These are phyloP conservation scores for Cicer arietinum DNA, from an alignment of 306 rosid species.

Conservation along the genomic window DNA sequence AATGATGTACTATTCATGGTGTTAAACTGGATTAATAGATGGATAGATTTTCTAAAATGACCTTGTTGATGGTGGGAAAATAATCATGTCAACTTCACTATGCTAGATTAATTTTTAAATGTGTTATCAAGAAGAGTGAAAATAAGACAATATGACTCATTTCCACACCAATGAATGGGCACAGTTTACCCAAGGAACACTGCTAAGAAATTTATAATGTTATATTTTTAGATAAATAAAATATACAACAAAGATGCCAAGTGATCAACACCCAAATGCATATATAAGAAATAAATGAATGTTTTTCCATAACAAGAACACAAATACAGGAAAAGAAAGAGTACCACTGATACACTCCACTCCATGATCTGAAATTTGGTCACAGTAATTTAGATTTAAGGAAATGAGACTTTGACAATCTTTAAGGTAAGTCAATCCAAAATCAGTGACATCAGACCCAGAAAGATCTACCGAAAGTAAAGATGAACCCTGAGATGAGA, in stretches of 20 bases:
- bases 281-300: slow-evolving; percentile 22
- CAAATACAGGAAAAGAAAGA: slow-evolving; percentile 24
- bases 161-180: slow-evolving; percentile 16
- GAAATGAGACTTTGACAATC: slow-evolving; percentile 74
- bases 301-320: slow-evolving; percentile 10
- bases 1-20: neutral
- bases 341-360: slow-evolving; percentile 73
- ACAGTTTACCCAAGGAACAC: slow-evolving; percentile 18
- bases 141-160: slow-evolving; percentile 1
- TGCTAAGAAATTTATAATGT: neutral
- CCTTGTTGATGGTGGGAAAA: neutral
- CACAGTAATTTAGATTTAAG: slow-evolving; percentile 78
- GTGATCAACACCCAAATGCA: slow-evolving; percentile 29
- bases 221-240: slow-evolving; percentile 22
- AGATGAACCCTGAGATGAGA: slow-evolving; percentile 88
- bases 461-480: slow-evolving; percentile 87
- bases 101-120: slow-evolving; percentile 17
- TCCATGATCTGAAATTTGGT: slow-evolving; percentile 81
- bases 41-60: slow-evolving; percentile 3
- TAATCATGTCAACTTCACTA: slow-evolving; percentile 24
- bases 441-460: slow-evolving; percentile 81
- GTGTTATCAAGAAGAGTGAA: neutral
- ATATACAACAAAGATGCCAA: slow-evolving; percentile 4
- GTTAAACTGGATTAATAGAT: neutral
- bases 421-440: slow-evolving; percentile 72